phyloP scores from a whole-genome alignment of 78 protist genomes.

The Bodo saltans region DNA sequence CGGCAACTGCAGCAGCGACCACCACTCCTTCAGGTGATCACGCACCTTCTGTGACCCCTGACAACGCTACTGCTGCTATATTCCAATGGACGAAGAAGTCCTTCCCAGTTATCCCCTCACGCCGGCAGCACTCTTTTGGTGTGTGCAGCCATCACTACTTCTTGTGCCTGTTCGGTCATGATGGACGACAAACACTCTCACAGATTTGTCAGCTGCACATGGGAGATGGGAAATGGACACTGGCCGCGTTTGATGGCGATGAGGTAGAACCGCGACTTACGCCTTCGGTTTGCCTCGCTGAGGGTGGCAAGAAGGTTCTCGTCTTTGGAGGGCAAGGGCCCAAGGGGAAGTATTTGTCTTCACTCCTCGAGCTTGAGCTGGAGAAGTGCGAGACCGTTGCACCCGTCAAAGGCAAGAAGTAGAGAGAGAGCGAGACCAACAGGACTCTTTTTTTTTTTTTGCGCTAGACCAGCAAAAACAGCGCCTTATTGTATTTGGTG shows the following conservation, averaged over 20 bases:
- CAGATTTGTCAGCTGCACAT: background rate
- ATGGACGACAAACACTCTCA: background rate
- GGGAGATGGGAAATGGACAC: background rate
- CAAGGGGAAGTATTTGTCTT: background rate
- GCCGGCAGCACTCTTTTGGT: background rate
- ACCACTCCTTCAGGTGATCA: no score
- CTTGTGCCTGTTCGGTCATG: background rate
- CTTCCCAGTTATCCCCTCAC: background rate
- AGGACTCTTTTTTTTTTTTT: no score
- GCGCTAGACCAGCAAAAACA: background rate
- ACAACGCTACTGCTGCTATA: no score
- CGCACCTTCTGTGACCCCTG: no score
- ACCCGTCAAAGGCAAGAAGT: background rate
- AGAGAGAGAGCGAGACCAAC: no score
- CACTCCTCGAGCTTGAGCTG: background rate
- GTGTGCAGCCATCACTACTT: background rate
- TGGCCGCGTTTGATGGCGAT: background rate
- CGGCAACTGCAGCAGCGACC: no score
- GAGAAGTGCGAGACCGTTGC: background rate
- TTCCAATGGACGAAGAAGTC: no score
- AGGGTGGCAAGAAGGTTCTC: background rate
- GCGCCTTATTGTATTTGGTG: background rate
- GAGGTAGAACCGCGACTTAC: background rate
- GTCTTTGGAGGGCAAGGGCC: background rate
- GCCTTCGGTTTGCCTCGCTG: background rate